Evolutionary conservation across 768 basidiomycete genomes (phyloP).

Genomic region (Suillus brevipes): DNA sequence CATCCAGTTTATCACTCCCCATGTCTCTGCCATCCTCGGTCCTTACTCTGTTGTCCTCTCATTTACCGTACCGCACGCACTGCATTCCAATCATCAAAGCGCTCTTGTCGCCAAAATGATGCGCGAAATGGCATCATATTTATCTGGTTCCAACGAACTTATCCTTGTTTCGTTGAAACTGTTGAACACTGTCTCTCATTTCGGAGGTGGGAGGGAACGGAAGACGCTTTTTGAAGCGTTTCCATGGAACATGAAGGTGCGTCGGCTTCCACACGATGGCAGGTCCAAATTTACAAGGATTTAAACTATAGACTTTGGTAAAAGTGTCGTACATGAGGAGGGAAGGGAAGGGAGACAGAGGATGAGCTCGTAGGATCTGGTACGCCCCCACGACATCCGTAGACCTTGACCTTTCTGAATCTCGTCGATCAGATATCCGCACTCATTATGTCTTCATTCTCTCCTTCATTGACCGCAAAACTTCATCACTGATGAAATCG

Average conservation of each 20-base stretch:
- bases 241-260: constrained; percentile 51
- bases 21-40: too few relatives aligned
- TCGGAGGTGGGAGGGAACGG: constrained; percentile 65
- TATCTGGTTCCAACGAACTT: too few relatives aligned
- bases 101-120: too few relatives aligned
- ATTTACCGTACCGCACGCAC: too few relatives aligned
- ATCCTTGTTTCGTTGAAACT: too few relatives aligned
- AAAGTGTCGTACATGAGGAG: constrained; percentile 73
- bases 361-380: constrained; percentile 56
- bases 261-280: constrained; percentile 2
- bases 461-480: constrained; percentile 60
- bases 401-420: not conserved
- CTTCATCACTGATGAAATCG: constrained; percentile 53
- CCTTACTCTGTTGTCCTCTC: too few relatives aligned
- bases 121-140: too few relatives aligned
- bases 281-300: not conserved
- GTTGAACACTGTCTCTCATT: constrained; percentile 45
- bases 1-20: too few relatives aligned
- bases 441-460: constrained; percentile 73
- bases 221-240: constrained; percentile 66
- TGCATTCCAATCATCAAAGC: too few relatives aligned
- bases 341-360: constrained; percentile 44
- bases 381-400: constrained; percentile 23
- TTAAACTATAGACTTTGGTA: constrained; percentile 50
- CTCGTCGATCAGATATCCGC: too few relatives aligned